Conservation (phyloP, 192 early-diverging fungal species). For the Phlyctochytrium planicorne region DNA sequence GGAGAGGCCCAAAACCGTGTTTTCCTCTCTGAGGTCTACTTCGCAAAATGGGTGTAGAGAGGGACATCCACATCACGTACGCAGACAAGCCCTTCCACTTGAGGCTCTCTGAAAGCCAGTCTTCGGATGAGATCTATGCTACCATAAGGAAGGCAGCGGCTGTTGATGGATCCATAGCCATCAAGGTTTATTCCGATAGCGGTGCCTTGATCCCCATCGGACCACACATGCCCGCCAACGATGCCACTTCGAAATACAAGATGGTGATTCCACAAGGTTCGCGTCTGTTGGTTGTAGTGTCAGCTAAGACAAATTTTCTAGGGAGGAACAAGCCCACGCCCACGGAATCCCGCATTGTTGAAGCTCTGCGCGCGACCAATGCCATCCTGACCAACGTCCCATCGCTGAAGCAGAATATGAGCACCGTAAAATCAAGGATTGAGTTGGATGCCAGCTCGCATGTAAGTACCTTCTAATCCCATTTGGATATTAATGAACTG, state of each 20-base stretch:
- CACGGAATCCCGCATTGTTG: background rate
- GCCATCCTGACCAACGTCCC: constrained; percentile 19
- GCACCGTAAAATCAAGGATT: constrained; percentile 14
- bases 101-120: too few species aligned
- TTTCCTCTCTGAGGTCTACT: too few species aligned
- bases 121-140: too few species aligned
- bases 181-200: constrained; percentile 20
- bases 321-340: background rate
- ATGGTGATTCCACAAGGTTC: constrained; percentile 16
- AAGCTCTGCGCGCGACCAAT: constrained; percentile 20
- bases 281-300: background rate
- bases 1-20: too few species aligned
- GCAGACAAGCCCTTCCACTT: too few species aligned
- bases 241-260: constrained; percentile 7
- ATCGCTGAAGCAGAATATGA: constrained; percentile 17
- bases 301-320: background rate
- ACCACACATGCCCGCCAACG: constrained; percentile 29
- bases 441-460: constrained; percentile 3
- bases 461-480: too few species aligned
- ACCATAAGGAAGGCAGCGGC: background rate
- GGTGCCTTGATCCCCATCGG: constrained; percentile 32
- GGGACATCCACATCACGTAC: too few species aligned
- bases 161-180: constrained; percentile 10
- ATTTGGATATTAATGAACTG: background rate
- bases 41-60: too few species aligned